Evolutionary conservation across 202 grass and related monocot genomes (phyloP), one percentile per base, ranked within the genome.

Genomic region (Bolboschoenoplectus hybrid): DNA sequence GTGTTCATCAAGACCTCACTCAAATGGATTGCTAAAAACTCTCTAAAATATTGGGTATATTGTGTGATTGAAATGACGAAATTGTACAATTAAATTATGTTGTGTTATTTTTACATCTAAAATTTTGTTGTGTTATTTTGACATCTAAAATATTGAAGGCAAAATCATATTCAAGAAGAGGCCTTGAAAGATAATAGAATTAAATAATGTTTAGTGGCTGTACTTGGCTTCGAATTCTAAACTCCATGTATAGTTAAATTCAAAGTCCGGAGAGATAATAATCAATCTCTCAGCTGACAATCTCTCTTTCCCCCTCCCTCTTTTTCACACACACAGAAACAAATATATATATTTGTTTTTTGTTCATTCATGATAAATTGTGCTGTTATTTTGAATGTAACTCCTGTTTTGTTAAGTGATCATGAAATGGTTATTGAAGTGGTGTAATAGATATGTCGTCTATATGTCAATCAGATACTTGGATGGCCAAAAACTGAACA

Each of bases 401-500:
- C 26, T 26, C 41, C 17, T 49, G 41, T 49, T 73, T 49, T 26
- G n/a, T 73, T 5, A 47, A 49, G 17, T 73, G 69, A 73, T 49
- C 43, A 26, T 49, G 8, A 11, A 73, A 73, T 47, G 47, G 17
- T 47, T 49, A 49, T 32, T 49, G 9, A 73, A 49, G 7, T 32
- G 43, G 17, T 26, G 8, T 73, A 49, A 73, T 73, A 49, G 7
- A 57, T 7, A 78, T 57, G 72, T 40, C 58, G 7, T 61, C 38
- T 80, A 14, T 79, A n/a, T 58, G 44, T 60, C 12, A 6, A 81
- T 67, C 91, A 97, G 95, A 88, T 98, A 98, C 69, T 73, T 47
- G 58, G 93, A 98, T 82, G 93, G 95, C 1, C 87, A 90, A 61
- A 89, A 85, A 83, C 86, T 98, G 34, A 85, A 50, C 74, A 81